Percentiles rank a stretch among this genome's conserved stretches.
Conservation (phyloP, 2,329 filamentous ascomycete genomes). For the Fusarium pseudograminearum region DNA sequence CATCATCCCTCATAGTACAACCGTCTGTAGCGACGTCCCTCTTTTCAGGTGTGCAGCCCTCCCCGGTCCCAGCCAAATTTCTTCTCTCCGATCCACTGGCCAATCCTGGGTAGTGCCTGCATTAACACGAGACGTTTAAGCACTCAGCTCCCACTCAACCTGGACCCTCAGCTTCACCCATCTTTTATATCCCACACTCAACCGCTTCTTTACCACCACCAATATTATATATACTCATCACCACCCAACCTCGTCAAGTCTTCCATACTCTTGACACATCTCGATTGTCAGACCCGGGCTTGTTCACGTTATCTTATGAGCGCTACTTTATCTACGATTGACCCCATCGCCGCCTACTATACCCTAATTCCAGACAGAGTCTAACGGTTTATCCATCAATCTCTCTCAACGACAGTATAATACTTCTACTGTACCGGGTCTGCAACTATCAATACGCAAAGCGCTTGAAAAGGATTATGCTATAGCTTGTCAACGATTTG, state of each 20-base stretch:
- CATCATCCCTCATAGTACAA: constrained; percentile 16
- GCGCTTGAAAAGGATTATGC: constrained; percentile 27
- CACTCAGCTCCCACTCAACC: constrained; percentile 30
- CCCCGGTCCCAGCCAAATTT: constrained; percentile 35
- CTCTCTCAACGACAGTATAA: constrained; percentile 1
- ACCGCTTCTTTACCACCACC: constrained; percentile 5
- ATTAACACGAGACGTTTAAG: constrained; percentile 39
- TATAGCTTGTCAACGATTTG: constrained; percentile 23
- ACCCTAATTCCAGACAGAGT: constrained; percentile 24
- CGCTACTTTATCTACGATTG: constrained; percentile 1
- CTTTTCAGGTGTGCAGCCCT: constrained; percentile 6
- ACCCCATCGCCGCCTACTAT: constrained; percentile 18
- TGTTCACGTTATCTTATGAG: constrained; percentile 11
- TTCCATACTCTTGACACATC: constrained; percentile 6
- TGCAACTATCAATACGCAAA: constrained; percentile 7
- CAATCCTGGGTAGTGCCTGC: constrained; percentile 33
- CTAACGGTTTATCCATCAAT: constrained; percentile 2
- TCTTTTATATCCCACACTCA: constrained; percentile 17
- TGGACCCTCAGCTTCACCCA: constrained; percentile 16
- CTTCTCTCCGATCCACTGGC: constrained; percentile 38
- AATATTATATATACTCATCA: constrained; percentile 17
- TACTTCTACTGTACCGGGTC: constrained; percentile 1
- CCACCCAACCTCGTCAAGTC: constrained; percentile 1
- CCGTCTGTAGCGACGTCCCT: constrained; percentile 5
- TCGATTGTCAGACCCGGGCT: constrained; percentile 4